Evolutionary conservation across 2,329 filamentous ascomycete species (phyloP).

Genomic region (Ambrosiella beaveri): DNA sequence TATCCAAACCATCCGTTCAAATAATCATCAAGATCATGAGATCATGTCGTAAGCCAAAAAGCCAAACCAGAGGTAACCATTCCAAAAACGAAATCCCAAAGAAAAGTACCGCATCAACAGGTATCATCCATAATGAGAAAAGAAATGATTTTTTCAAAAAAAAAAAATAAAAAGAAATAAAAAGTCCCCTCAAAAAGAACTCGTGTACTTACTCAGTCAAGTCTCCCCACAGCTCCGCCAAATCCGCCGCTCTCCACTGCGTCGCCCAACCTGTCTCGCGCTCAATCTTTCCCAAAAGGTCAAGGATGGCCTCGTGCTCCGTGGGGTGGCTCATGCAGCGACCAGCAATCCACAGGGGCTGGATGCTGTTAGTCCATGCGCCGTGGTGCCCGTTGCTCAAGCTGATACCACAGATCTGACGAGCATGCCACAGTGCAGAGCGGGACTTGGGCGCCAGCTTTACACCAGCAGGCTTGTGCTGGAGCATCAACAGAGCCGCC

Average conservation of each 20-base stretch:
- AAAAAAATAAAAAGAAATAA: background rate
- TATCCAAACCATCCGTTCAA: background rate
- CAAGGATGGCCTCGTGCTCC: slow-evolving; percentile 26
- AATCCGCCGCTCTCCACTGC: slow-evolving; percentile 33
- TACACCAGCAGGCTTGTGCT: slow-evolving; percentile 25
- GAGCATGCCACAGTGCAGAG: slow-evolving; percentile 32
- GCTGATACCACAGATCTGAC: slow-evolving; percentile 35
- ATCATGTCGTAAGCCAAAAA: background rate
- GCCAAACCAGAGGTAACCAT: background rate
- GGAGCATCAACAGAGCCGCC: slow-evolving; percentile 32
- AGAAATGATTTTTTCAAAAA: background rate
- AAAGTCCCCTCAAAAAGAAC: background rate
- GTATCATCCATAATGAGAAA: background rate
- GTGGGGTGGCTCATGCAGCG: slow-evolving; percentile 31
- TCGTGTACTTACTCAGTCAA: slow-evolving; percentile 15
- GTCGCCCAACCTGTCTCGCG: slow-evolving; percentile 35
- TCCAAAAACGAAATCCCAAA: background rate
- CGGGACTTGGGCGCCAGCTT: slow-evolving; percentile 24
- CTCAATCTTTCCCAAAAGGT: slow-evolving; percentile 31
- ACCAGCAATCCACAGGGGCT: slow-evolving; percentile 37
- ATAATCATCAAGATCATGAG: too few species aligned
- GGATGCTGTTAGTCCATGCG: slow-evolving; percentile 36
- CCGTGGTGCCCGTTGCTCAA: slow-evolving; percentile 34
- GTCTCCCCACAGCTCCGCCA: slow-evolving; percentile 34
- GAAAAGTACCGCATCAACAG: background rate